A percentile compares a stretch with the other conserved stretches of the same genome.
Conservation (phyloP, 495 filamentous ascomycete genomes). For the Neurospora sublineolata region DNA sequence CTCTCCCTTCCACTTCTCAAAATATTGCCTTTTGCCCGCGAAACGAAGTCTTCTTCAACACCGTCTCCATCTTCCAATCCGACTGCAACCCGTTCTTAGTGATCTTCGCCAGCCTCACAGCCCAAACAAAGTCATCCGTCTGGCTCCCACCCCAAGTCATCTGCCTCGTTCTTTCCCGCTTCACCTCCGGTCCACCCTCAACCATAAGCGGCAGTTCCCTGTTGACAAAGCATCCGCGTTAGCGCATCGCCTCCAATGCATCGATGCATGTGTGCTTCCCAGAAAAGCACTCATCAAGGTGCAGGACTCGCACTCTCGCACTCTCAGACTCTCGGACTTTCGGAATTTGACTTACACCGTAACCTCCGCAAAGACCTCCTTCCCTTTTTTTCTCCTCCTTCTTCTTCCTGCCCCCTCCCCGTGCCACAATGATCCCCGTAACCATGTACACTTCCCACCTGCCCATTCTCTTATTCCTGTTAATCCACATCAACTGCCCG, state of each 20-base stretch:
- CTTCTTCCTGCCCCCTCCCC: no score
- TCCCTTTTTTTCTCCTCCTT: not conserved
- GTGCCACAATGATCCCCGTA: no score
- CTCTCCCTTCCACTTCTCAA: not conserved
- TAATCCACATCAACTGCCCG: no score
- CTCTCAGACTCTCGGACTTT: no score
- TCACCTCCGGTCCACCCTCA: not conserved
- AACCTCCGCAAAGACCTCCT: not conserved
- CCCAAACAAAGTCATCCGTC: conserved; percentile 6
- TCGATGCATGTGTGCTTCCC: not conserved
- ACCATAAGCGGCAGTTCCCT: not conserved
- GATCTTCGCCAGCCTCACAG: conserved; percentile 6
- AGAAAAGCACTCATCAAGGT: not conserved
- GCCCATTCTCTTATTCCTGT: no score
- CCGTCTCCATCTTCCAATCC: conserved; percentile 1
- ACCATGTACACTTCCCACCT: no score
- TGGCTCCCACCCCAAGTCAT: not conserved
- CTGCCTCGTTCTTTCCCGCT: not conserved
- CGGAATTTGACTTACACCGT: not conserved
- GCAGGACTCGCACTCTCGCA: not conserved
- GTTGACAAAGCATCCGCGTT: not conserved
- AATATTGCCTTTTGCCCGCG: not conserved
- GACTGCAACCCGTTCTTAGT: not conserved
- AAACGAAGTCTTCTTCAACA: not conserved
- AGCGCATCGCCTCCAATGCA: not conserved